Evolutionary conservation across 352 stramenopile species (phyloP), one percentile per base, ranked within the genome.

Genomic region (Globisporangium cederbergense): DNA sequence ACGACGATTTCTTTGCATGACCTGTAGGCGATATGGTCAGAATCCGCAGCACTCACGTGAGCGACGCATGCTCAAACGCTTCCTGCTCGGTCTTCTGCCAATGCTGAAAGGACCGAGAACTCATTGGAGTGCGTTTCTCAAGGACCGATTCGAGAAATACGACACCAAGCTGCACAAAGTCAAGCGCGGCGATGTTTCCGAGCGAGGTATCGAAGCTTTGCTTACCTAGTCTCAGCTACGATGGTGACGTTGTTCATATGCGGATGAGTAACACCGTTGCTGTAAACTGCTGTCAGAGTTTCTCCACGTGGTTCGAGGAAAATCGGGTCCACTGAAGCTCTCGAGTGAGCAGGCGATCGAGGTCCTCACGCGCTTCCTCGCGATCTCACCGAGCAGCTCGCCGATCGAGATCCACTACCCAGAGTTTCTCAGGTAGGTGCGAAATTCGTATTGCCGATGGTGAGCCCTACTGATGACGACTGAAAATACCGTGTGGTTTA

Each of bases 1-100:
- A 28, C 25, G 40, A 59, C 62, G 14, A 57, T 49, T 22, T 59
- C 10, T 45, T 14, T 30, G 51, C 22, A 18, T 4, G n/a, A 46
- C 18, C 20, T 32, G 20, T 42, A 88, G 79, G 49, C 77, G 75
- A 38, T 88, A 82, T 46, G 77, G 62, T 0, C 75, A 85, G 22
- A 76, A 84, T 18, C 79, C 79, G 0, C 65, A 81, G 36, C 64
- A 60, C 45, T 67, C 77, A 9, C 71, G 77, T 5, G 73, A 71
- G 36, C 69, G 79, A 5, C 73, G 77, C 38, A 68, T 76, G 38
- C 51, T 88, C 30, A 86, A 85, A 38, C 65, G 65, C 6, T 62
- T 79, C 1, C 45, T 81, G 16, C 34, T 76, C 2, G 45, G 45
- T 13, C 28, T 74, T 0, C 50, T 82, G 11, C 30, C 56, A 22